Conservation (phyloP, 176 grass and related monocot genomes). For the Aegilops bicornis region DNA sequence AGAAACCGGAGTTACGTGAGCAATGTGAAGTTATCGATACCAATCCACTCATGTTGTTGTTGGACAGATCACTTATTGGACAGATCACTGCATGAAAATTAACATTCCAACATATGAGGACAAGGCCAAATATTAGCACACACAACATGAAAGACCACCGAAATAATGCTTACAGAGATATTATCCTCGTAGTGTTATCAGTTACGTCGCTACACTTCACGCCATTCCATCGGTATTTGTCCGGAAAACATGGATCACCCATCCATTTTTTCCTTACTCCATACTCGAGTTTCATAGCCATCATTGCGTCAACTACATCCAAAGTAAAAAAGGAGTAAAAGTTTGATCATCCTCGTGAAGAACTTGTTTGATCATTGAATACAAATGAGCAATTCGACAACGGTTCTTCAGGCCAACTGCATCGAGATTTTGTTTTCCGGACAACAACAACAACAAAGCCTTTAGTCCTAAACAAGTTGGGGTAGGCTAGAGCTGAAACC, state of each 20-base stretch:
- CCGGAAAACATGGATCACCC: slow-evolving; percentile 51
- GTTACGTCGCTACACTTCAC: slow-evolving; percentile 29
- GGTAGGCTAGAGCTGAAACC: no score
- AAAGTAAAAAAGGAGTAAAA: background rate
- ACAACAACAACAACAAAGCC: no score
- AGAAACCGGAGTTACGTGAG: background rate
- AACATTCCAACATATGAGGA: background rate
- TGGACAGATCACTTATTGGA: background rate
- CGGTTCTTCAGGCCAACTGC: background rate
- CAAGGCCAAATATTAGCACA: background rate
- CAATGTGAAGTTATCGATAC: background rate
- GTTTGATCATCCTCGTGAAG: background rate
- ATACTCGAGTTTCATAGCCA: slow-evolving; percentile 42
- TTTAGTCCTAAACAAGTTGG: no score
- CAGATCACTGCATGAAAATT: background rate
- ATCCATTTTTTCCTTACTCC: slow-evolving; percentile 57
- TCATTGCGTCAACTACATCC: slow-evolving; percentile 41
- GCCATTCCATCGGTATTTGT: slow-evolving; percentile 34
- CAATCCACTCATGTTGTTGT: background rate
- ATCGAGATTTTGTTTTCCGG: background rate
- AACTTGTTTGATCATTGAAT: no score
- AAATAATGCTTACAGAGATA: slow-evolving; percentile 36
- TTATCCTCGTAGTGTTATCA: slow-evolving; percentile 20
- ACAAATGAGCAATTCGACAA: background rate
- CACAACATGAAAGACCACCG: background rate